phyloP scores from a whole-genome alignment of 768 basidiomycete genomes.

The Botryobasidium botryosum region DNA sequence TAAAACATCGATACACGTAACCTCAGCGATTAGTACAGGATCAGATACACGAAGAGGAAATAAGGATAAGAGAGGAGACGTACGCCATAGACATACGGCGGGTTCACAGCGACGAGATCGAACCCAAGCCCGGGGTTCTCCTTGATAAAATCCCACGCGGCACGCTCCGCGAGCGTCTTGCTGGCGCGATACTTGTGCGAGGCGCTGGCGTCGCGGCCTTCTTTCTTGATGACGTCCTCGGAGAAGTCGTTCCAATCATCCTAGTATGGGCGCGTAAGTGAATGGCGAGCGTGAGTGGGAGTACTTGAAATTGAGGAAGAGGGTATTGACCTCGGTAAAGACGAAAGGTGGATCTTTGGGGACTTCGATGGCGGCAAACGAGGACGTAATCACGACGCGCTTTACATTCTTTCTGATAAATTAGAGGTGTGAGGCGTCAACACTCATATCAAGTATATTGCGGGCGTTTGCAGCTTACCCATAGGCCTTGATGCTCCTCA shows the following conservation, averaged over 20 bases:
- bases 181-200: conserved; percentile 15
- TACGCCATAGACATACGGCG: conserved; percentile 9
- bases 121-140: conserved; percentile 13
- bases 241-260: conserved; percentile 22
- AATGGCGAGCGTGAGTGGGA: not conserved
- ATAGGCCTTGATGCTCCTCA: conserved; percentile 19
- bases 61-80: too few relatives aligned
- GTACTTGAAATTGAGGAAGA: too few relatives aligned
- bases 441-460: not conserved
- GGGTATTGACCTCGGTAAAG: conserved; percentile 5
- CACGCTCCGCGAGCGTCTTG: conserved; percentile 20
- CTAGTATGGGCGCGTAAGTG: conserved; percentile 5
- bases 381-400: conserved; percentile 23
- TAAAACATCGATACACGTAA: too few relatives aligned
- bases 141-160: conserved; percentile 18
- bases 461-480: conserved; percentile 1
- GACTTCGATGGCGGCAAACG: conserved; percentile 20
- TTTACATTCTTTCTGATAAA: too few relatives aligned
- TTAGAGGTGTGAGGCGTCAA: too few relatives aligned
- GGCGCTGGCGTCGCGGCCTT: conserved; percentile 17
- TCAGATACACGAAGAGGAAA: too few relatives aligned
- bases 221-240: conserved; percentile 16
- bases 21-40: too few relatives aligned
- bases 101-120: conserved; percentile 17
- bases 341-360: not conserved